phyloP scores from a whole-genome alignment of 352 stramenopile species.

The Thraustochytrium striatum region DNA sequence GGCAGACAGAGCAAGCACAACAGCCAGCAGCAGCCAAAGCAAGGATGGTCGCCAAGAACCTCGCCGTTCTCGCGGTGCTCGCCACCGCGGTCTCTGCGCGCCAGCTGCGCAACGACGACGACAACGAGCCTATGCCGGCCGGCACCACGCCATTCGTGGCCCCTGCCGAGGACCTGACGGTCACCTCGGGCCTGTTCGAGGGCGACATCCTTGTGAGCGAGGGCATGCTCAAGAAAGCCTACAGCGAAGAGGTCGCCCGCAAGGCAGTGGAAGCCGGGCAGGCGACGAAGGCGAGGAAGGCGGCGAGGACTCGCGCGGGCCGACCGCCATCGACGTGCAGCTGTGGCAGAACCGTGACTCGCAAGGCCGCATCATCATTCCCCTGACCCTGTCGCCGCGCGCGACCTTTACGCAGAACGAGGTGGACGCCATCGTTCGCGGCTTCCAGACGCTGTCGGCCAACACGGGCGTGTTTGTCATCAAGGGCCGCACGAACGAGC shows the following conservation, averaged over 20 bases:
- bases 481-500: not conserved
- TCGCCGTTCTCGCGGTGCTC: not conserved
- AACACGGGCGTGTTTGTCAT: not conserved
- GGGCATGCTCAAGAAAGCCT: not conserved
- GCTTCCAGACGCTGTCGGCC: not conserved
- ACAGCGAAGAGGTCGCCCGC: not conserved
- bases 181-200: not conserved
- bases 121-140: not conserved
- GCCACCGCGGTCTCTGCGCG: not conserved
- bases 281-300: no score
- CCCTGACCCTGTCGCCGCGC: not conserved
- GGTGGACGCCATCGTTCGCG: not conserved
- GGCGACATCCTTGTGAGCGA: slow-evolving; percentile 6
- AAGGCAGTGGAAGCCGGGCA: no score
- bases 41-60: not conserved
- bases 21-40: not conserved
- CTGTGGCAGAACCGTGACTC: not conserved
- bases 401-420: not conserved
- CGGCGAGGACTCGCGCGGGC: no score
- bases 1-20: not conserved
- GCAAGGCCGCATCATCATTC: not conserved
- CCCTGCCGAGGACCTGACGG: not conserved
- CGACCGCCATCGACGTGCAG: not conserved
- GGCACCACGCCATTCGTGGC: not conserved
- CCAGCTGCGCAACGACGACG: not conserved